Base-by-base conservation (phyloP, 306 rosid genomes). In the Castanea sativa region DNA sequence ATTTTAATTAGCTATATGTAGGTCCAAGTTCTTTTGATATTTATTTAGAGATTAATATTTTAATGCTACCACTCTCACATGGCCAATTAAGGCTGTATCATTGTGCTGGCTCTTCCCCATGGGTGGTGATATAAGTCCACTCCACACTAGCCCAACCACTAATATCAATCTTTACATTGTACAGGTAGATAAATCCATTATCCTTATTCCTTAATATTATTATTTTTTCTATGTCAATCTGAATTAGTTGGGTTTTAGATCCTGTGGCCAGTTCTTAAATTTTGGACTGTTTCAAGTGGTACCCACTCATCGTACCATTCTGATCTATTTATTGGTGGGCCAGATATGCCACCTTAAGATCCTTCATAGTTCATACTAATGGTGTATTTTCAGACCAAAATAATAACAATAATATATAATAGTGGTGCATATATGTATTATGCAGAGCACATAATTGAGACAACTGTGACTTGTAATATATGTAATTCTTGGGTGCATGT, bases 401-500 rank as follows among this genome's bases (percentile, higher is more conserved):
- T 14, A 12, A 11, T 64, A 64, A 15, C 33, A 30, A 15, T 65
- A 19, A 67, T 67, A 67, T 41, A 80, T 87, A 73, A 64, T 77
- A 55, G 61, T 76, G 55, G 41, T 15, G 3, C 21, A 33, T n/a
- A 35, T 12, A 55, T 69, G 67, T 79, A 23, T n/a, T 59, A 79
- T 85, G 65, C 27, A 38, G 71, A 78, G 53, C 73, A 52, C 78
- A 71, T 81, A 81, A 82, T 74, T 72, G 79, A 78, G 85, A 83
- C 83, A 69, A 81, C 85, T 79, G 73, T 74, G 15, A 38, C 18
- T 59, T 63, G 67, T 55, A 58, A 73, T 65, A 58, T 83, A 69
- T 84, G 85, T 52, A 77, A 88, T 82, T 84, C 78, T 75, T 73
- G 84, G 90, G 86, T 87, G 97, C 98, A 91, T 90, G 98, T 91